These are phyloP conservation scores for Acer negundo DNA, from an alignment of 345 rosid species.

Conservation along the genomic window DNA sequence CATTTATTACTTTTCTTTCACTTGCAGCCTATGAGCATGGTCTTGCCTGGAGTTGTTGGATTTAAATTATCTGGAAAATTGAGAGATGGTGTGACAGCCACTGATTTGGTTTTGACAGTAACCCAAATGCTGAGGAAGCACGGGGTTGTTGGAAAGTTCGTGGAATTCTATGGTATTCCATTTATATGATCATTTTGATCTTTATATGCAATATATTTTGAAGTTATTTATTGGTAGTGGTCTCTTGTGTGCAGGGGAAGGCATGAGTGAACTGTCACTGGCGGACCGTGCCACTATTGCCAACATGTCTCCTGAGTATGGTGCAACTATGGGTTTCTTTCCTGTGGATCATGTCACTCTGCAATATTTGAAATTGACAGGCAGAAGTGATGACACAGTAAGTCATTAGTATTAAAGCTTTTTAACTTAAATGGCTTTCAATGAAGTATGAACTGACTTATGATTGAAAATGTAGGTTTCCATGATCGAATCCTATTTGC, in stretches of 20 bases:
- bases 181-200: background rate
- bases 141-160: constrained; percentile 96
- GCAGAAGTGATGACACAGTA: constrained; percentile 79
- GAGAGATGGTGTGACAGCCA: constrained; percentile 88
- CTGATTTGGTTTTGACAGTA: constrained; percentile 91
- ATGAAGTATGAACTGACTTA: constrained; percentile 26
- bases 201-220: constrained; percentile 2
- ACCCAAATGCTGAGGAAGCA: constrained; percentile 96
- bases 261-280: constrained; percentile 83
- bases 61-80: constrained; percentile 77
- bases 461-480: constrained; percentile 46
- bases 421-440: background rate
- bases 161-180: constrained; percentile 68
- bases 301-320: constrained; percentile 97
- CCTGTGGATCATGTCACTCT: constrained; percentile 94
- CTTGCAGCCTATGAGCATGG: constrained; percentile 98
- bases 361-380: constrained; percentile 83
- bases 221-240: constrained; percentile 10
- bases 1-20: constrained; percentile 11
- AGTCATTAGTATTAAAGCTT: constrained; percentile 17
- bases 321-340: constrained; percentile 98
- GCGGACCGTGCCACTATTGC: constrained; percentile 99
- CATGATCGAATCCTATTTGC: constrained; percentile 85
- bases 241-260: constrained; percentile 57
- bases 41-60: constrained; percentile 96